Evolutionary conservation across 208 protist genomes (phyloP).

Genomic region (Crithidia sp.): DNA sequence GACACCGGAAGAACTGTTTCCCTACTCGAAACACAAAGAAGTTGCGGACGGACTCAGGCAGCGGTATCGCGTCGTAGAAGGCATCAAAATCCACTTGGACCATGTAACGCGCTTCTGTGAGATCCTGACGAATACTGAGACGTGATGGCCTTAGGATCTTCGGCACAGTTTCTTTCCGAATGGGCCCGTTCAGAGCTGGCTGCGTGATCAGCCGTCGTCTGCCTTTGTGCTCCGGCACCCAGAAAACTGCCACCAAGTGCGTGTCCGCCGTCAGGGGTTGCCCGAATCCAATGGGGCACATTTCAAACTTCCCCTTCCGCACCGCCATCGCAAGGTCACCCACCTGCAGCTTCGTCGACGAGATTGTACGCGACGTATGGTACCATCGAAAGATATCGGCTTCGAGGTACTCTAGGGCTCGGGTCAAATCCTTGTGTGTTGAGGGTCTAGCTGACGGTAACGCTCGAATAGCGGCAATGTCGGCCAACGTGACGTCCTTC

Average conservation of each 20-base stretch:
- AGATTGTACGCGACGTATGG: slow-evolving; percentile 6
- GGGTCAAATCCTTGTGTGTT: background rate
- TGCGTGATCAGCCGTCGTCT: slow-evolving; percentile 9
- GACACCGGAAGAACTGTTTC: background rate
- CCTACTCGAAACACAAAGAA: slow-evolving; percentile 7
- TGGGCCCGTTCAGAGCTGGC: slow-evolving; percentile 1
- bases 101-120: slow-evolving; percentile 5
- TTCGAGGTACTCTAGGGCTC: background rate
- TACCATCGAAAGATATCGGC: background rate
- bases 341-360: background rate
- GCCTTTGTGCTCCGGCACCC: slow-evolving; percentile 4
- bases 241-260: slow-evolving; percentile 2
- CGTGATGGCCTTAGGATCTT: background rate
- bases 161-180: background rate
- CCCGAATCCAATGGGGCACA: background rate
- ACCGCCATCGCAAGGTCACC: slow-evolving; percentile 1
- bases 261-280: background rate
- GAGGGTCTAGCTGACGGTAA: background rate
- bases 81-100: slow-evolving; percentile 10
- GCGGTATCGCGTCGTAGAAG: slow-evolving; percentile 5
- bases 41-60: background rate
- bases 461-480: background rate
- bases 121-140: background rate
- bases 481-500: background rate
- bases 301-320: slow-evolving; percentile 4